Base-by-base conservation (phyloP, 192 early-diverging fungal genomes). In the Chytriomyces confervae region DNA sequence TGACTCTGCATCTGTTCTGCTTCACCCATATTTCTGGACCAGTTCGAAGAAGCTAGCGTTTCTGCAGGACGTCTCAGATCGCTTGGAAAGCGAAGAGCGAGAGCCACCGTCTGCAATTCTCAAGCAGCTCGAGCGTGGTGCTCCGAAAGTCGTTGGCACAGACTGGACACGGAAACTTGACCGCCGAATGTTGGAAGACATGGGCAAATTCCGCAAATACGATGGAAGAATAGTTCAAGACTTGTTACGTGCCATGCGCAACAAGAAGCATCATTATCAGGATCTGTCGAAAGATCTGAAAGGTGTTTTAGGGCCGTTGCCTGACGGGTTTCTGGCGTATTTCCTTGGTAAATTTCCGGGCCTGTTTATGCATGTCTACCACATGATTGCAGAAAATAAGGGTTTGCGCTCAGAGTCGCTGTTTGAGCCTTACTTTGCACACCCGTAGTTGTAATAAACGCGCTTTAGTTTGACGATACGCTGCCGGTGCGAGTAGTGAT, bases 191-290 rank as follows among this genome's bases (percentile, higher is more conserved):
- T 86, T 89, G 46, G 93, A 92, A 74, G 92, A 96, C 77, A 83
- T 99, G 80, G 91, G 93, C 62, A 97, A 96, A 81, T 95, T 92
- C 84, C 87, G 97, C 75, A 96, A 94, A 84, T 99, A 99, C 82
- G 95, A 96, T 78, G 94, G 92, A 9, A 86, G 85, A 45, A 87
- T 86, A 11, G 86, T 97, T 49, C 89, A 94, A 18, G 96, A 99
- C 83, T 83, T 99, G 69, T 82, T 99, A 78, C 89, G 97, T 63
- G 92, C 93, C 2, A 81, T 99, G 48, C 88, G 97, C 61, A 99
- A 99, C 80, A 98, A 98, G 93, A 97, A 97, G 92, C 95, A 97
- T 78, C 97, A 98, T 79, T 98, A 95, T 82, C 95, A 96, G 80
- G 97, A 98, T 81, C 84, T 97, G 72, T 90, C 94, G 5, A 80